These are phyloP conservation scores for Entomortierella lignicola DNA, from an alignment of 192 early-diverging fungal species.

Conservation along the genomic window DNA sequence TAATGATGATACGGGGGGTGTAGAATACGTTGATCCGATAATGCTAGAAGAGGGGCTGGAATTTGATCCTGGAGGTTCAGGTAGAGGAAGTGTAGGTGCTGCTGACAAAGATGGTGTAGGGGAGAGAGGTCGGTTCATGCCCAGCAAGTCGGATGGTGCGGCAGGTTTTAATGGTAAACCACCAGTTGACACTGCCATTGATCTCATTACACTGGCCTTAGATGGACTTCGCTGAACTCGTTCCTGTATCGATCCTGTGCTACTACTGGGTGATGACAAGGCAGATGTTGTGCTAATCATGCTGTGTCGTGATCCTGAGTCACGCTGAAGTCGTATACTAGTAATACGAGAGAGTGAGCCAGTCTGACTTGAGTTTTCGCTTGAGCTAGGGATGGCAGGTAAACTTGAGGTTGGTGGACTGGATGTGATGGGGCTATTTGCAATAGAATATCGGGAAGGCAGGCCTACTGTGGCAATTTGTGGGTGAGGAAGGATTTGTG, in stretches of 20 bases:
- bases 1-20: not conserved
- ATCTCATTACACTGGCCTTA: constrained; percentile 10
- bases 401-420: constrained; percentile 22
- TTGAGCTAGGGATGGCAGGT: constrained; percentile 15
- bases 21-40: not conserved
- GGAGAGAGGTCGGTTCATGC: constrained; percentile 18
- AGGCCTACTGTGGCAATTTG: constrained; percentile 21
- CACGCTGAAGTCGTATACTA: constrained; percentile 30
- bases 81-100: constrained; percentile 39
- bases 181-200: not conserved
- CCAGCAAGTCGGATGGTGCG: not conserved
- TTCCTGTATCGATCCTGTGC: constrained; percentile 35
- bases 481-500: constrained; percentile 40
- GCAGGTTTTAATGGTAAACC: not conserved
- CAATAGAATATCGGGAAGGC: constrained; percentile 2
- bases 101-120: constrained; percentile 20
- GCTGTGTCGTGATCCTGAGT: constrained; percentile 22
- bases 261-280: not conserved
- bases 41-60: constrained; percentile 26
- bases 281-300: constrained; percentile 3
- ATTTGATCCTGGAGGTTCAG: constrained; percentile 26
- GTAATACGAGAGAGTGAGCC: constrained; percentile 32
- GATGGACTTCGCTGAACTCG: constrained; percentile 37
- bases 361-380: not conserved
- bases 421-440: constrained; percentile 4